A percentile compares a stretch with the other conserved stretches of the same genome.
Conservation (phyloP, 768 basidiomycete species). For the Inosperma sp. region DNA sequence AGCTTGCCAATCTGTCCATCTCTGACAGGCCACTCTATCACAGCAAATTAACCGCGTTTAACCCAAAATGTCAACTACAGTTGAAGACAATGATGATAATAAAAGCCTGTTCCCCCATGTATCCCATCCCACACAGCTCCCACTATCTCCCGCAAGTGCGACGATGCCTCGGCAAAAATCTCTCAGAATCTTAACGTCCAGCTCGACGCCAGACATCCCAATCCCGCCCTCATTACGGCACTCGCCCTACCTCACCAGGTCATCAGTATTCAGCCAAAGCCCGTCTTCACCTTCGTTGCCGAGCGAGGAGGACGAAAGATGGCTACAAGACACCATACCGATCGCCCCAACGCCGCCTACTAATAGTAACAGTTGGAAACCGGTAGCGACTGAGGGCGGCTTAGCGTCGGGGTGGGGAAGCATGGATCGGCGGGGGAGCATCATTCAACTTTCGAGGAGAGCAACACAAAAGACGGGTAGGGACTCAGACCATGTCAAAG, state of each 20-base stretch:
- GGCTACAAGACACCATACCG: constrained; percentile 64
- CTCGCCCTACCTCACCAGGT: constrained; percentile 52
- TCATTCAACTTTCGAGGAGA: constrained; percentile 8
- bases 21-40: too few relatives aligned
- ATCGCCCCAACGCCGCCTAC: constrained; percentile 14
- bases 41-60: too few relatives aligned
- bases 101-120: not conserved
- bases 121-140: not conserved
- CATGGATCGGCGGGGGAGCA: constrained; percentile 17
- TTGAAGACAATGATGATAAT: too few relatives aligned
- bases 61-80: too few relatives aligned
- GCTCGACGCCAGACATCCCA: constrained; percentile 38
- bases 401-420: constrained; percentile 10
- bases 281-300: constrained; percentile 33
- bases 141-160: constrained; percentile 2
- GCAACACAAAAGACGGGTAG: not conserved
- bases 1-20: too few relatives aligned
- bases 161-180: constrained; percentile 31
- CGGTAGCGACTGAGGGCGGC: constrained; percentile 14
- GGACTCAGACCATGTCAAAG: not conserved
- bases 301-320: constrained; percentile 50
- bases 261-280: constrained; percentile 45
- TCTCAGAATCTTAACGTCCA: constrained; percentile 33
- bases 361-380: not conserved
- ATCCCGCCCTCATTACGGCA: constrained; percentile 55